Evolutionary conservation across 2,329 filamentous ascomycete genomes (phyloP).

Genomic region (Metarhizium anisopliae): DNA sequence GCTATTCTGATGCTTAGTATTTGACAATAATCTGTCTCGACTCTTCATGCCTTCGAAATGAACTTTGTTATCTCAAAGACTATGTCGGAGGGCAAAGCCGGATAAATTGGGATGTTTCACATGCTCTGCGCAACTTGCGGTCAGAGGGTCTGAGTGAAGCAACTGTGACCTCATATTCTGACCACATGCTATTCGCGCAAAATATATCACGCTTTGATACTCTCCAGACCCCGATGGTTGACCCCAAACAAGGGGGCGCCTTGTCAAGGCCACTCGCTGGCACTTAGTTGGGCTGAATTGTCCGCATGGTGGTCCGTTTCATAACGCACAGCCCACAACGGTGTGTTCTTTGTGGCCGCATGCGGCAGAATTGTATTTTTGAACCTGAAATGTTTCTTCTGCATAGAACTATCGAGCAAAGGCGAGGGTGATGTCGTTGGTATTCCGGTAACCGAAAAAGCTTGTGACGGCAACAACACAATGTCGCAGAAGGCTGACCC

Average conservation of each 20-base stretch:
- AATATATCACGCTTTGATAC: conserved; percentile 5
- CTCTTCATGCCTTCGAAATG: not conserved
- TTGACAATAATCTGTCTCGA: not conserved
- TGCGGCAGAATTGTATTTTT: conserved; percentile 8
- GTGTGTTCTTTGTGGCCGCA: conserved; percentile 11
- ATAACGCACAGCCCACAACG: conserved; percentile 5
- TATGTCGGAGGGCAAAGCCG: not conserved
- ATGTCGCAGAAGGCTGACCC: not conserved
- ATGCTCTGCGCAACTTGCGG: conserved; percentile 6
- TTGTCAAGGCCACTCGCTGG: conserved; percentile 9
- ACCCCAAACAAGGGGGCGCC: conserved; percentile 8
- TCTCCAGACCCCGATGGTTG: conserved; percentile 5
- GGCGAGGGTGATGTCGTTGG: not conserved
- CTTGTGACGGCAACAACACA: not conserved
- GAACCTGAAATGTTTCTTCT: not conserved
- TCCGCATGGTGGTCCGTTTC: conserved; percentile 8
- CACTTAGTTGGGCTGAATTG: conserved; percentile 4
- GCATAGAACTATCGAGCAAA: not conserved
- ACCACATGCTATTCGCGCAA: conserved; percentile 2
- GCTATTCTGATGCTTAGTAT: not conserved
- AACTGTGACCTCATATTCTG: conserved; percentile 1
- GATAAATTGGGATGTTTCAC: conserved; percentile 2
- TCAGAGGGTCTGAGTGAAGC: not conserved
- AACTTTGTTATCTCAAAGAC: conserved; percentile 4
- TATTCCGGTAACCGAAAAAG: not conserved